phyloP scores from a whole-genome alignment of 768 basidiomycete genomes.

The Suillus luteus region DNA sequence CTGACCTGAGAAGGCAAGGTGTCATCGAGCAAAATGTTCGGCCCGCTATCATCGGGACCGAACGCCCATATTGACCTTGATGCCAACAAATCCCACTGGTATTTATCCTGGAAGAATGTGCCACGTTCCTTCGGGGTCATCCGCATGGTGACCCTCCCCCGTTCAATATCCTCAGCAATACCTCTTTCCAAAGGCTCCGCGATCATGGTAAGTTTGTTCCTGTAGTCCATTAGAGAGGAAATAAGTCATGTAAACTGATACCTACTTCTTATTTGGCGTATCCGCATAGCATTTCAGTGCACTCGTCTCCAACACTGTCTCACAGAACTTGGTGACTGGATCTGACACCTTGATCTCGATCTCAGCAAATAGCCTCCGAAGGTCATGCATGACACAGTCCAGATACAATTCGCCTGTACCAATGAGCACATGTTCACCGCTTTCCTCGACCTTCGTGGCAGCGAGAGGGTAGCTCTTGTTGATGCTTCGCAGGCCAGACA shows the following conservation, averaged over 20 bases:
- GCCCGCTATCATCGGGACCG: slow-evolving; percentile 93
- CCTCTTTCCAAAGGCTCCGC: slow-evolving; percentile 96
- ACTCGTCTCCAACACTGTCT: slow-evolving; percentile 97
- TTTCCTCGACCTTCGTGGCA: slow-evolving; percentile 96
- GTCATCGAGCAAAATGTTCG: slow-evolving; percentile 93
- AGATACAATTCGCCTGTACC: slow-evolving; percentile 97
- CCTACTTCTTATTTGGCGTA: slow-evolving; percentile 97
- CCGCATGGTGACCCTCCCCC: slow-evolving; percentile 88
- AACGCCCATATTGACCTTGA: slow-evolving; percentile 99
- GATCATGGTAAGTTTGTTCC: slow-evolving; percentile 99
- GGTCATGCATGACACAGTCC: slow-evolving; percentile 96
- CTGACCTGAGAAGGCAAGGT: slow-evolving; percentile 90
- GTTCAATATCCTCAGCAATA: slow-evolving; percentile 94
- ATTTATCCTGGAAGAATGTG: slow-evolving; percentile 94
- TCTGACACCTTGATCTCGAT: slow-evolving; percentile 99
- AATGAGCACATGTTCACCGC: slow-evolving; percentile 94
- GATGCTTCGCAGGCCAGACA: slow-evolving; percentile 93
- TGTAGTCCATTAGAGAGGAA: slow-evolving; percentile 34
- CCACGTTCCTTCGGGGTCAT: slow-evolving; percentile 96
- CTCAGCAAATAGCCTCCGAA: slow-evolving; percentile 90
- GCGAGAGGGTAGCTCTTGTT: slow-evolving; percentile 98
- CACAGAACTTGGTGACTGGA: slow-evolving; percentile 97
- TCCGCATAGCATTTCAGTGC: slow-evolving; percentile 99
- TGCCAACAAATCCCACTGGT: slow-evolving; percentile 97
- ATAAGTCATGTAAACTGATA: slow-evolving; percentile 12